Conservation (phyloP, 306 rosid species). For the Fagus sylvatica region DNA sequence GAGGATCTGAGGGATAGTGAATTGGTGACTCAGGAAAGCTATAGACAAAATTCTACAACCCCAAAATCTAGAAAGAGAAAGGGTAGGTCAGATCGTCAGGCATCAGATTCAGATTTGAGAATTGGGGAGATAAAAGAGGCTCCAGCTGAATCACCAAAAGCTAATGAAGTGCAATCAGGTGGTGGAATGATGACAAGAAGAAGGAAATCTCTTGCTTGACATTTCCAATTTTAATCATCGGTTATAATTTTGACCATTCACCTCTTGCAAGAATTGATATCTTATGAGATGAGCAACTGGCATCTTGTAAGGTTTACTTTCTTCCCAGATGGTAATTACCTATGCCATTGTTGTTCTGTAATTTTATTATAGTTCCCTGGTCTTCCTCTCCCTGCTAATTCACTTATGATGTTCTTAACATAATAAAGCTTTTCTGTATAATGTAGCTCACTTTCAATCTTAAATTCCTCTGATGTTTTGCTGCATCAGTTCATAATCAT, state of each 20-base stretch:
- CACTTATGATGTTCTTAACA: background rate
- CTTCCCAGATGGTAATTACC: background rate
- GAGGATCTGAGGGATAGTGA: constrained; percentile 27
- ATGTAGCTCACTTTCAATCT: background rate
- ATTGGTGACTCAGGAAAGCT: constrained; percentile 23
- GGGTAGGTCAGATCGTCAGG: constrained; percentile 46
- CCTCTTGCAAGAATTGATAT: constrained; percentile 30
- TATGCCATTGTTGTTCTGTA: background rate
- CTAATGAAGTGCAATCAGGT: constrained; percentile 31
- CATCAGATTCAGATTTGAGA: constrained; percentile 27
- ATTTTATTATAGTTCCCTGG: background rate
- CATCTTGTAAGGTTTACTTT: constrained; percentile 26
- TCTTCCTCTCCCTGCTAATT: background rate
- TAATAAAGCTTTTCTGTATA: background rate
- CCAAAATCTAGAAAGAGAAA: constrained; percentile 57
- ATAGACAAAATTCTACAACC: constrained; percentile 36
- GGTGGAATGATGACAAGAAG: constrained; percentile 46
- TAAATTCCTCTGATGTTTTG: background rate
- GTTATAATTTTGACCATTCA: constrained; percentile 28
- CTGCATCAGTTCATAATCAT: background rate
- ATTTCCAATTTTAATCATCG: constrained; percentile 26
- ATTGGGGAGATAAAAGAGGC: constrained; percentile 22
- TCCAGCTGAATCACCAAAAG: constrained; percentile 28
- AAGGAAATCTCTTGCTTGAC: constrained; percentile 42
- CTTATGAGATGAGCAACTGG: constrained; percentile 23